Conservation (phyloP, 345 rosid genomes). For the Rhizophora mangle region DNA sequence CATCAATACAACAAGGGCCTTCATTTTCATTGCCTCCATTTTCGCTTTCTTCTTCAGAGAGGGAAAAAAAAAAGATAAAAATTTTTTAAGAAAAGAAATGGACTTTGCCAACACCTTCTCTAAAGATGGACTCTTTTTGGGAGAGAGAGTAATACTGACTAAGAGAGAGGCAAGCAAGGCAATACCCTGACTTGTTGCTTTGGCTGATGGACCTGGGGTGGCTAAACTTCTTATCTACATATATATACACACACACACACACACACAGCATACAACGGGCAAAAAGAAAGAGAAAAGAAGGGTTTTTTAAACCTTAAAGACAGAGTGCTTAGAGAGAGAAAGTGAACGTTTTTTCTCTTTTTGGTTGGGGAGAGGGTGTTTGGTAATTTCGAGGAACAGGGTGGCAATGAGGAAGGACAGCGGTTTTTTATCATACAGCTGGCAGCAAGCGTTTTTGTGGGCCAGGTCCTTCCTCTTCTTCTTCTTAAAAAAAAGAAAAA, state of each 20-base stretch:
- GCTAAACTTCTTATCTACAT: not conserved
- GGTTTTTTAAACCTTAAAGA: not conserved
- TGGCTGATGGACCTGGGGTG: not conserved
- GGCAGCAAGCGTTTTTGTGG: not conserved
- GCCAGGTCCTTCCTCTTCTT: not conserved
- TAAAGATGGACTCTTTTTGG: not conserved
- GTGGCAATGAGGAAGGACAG: constrained; percentile 8
- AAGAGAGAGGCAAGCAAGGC: not conserved
- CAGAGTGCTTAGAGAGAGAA: not conserved
- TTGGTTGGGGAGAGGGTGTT: too few species aligned
- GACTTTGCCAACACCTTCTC: constrained; percentile 3
- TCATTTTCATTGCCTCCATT: constrained; percentile 42
- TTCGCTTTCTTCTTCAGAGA: not conserved
- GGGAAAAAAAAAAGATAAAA: not conserved
- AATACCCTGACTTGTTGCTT: not conserved
- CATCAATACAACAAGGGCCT: constrained; percentile 22
- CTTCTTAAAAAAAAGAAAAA: too few species aligned
- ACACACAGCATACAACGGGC: not conserved
- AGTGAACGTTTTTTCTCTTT: not conserved
- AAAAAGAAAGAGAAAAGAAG: not conserved
- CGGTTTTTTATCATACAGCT: constrained; percentile 15
- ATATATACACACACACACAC: not conserved
- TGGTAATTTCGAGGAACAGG: not conserved
- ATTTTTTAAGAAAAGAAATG: not conserved
- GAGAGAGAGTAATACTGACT: not conserved